Evolutionary conservation across 202 grass and related monocot species (phyloP).

Genomic region (Hordeum pubiflorum): DNA sequence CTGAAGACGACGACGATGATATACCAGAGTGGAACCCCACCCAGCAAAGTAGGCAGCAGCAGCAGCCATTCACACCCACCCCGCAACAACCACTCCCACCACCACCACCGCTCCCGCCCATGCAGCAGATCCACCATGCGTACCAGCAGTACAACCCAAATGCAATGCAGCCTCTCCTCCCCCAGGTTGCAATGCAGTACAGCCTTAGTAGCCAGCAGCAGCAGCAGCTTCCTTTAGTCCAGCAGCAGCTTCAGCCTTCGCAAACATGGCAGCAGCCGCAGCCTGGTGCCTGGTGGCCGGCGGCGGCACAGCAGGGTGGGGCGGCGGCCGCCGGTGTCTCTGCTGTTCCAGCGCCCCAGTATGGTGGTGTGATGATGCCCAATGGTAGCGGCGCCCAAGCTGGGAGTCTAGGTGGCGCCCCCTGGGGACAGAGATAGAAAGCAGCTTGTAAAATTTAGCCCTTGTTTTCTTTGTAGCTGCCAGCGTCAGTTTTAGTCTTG

Average conservation of each 20-base stretch:
- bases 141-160: constrained; percentile 35
- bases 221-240: neutral
- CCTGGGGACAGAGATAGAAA: constrained; percentile 40
- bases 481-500: constrained; percentile 28
- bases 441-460: constrained; percentile 3
- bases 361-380: constrained; percentile 5
- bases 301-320: neutral
- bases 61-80: neutral
- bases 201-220: constrained; percentile 17
- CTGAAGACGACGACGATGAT: constrained; percentile 70
- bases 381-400: constrained; percentile 23
- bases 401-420: constrained; percentile 3
- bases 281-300: constrained; percentile 23
- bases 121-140: constrained; percentile 34
- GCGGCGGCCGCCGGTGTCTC: neutral
- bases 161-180: constrained; percentile 28
- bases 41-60: constrained; percentile 31
- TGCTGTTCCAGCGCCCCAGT: neutral
- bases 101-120: constrained; percentile 28
- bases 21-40: constrained; percentile 88
- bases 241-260: constrained; percentile 32
- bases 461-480: constrained; percentile 15
- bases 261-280: constrained; percentile 28
- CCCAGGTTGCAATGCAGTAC: neutral
- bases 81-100: constrained; percentile 20